Conservation (phyloP, 75 land plant species). For the Picea sitchensis region DNA sequence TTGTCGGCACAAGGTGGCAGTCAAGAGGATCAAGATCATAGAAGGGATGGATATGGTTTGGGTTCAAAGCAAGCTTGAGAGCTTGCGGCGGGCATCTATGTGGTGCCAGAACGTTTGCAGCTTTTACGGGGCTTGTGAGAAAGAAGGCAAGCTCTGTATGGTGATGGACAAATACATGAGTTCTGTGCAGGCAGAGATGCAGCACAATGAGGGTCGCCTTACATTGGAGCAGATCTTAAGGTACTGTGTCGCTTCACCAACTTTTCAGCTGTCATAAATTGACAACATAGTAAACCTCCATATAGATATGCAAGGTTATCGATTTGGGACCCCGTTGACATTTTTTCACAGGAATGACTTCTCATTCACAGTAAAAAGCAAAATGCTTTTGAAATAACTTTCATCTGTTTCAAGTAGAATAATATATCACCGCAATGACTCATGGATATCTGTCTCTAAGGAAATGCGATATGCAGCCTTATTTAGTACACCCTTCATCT, state of each 20-base stretch:
- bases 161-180: constrained; percentile 70
- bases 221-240: constrained; percentile 91
- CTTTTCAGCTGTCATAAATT: too few relatives aligned
- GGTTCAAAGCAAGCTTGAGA: constrained; percentile 61
- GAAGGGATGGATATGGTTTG: constrained; percentile 62
- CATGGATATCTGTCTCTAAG: too few relatives aligned
- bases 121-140: constrained; percentile 61
- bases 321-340: too few relatives aligned
- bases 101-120: constrained; percentile 93
- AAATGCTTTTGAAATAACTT: too few relatives aligned
- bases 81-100: constrained; percentile 63
- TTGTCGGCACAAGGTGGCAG: constrained; percentile 78
- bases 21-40: constrained; percentile 59
- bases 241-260: constrained; percentile 20
- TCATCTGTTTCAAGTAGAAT: too few relatives aligned
- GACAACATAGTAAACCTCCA: too few relatives aligned
- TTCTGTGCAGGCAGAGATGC: constrained; percentile 78
- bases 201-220: constrained; percentile 76
- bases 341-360: too few relatives aligned
- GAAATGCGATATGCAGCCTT: too few relatives aligned
- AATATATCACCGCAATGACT: too few relatives aligned
- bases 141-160: constrained; percentile 67
- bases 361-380: too few relatives aligned
- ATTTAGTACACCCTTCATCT: too few relatives aligned
- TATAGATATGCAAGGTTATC: too few relatives aligned